Evolutionary conservation across 345 rosid genomes (phyloP), one percentile per base, ranked within the genome.

Genomic region (Cardamine chenopodiifolia): DNA sequence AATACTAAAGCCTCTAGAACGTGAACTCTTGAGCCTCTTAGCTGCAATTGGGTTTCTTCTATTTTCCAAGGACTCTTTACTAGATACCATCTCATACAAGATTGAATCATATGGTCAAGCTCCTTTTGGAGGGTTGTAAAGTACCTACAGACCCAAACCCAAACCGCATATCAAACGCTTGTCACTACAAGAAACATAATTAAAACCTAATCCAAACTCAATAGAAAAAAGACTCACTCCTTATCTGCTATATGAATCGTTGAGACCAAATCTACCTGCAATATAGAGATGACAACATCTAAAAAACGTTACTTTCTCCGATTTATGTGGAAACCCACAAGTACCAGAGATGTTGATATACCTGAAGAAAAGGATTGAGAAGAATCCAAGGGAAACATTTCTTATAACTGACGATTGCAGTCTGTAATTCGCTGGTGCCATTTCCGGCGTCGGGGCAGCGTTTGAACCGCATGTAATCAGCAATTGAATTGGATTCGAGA

Each of bases 81-180:
- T 89, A 59, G 94, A 84, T 49, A 92, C 97, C 97, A 90, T 92
- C 92, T 95, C 97, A 73, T 89, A 95, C 49, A 95, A 88, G 58
- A 95, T 87, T 53, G 90, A 88, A 62, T 95, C 99, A 80, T 90
- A 95, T 17, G 73, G 73, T 66, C 89, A 74, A 95, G 96, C 79
- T 90, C 92, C 85, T 86, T 90, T 68, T 92, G 97, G 3, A 95
- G 89, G 53, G 90, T 80, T 47, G 81, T 72, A 68, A 95, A 95
- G 73, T 92, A 92, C 83, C 99, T 91, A 54, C 63, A 77, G 4
- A 60, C 39, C 48, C 78, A 34, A 45, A 10, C 28, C 32, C 17
- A 1, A 62, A 29, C 62, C 60, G 0, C 26, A 31, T 26, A 19
- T 44, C 25, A 76, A 31, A 7, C 23, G 6, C 22, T 26, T 23